Conservation (phyloP, 2,329 filamentous ascomycete species). For the Fusarium sp. region DNA sequence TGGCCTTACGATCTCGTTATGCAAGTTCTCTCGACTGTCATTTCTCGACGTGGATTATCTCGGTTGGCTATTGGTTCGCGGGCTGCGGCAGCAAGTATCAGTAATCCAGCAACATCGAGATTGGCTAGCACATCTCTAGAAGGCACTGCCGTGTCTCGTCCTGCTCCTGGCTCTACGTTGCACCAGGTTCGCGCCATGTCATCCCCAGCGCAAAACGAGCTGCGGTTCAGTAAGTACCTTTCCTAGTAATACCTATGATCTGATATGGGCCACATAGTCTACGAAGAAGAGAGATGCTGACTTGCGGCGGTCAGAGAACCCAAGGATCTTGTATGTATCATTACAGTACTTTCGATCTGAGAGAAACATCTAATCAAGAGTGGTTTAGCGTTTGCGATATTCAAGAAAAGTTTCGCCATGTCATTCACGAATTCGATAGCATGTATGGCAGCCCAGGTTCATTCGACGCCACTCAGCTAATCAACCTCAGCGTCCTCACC, state of each 20-base stretch:
- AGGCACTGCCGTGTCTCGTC: not conserved
- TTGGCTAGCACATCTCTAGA: not conserved
- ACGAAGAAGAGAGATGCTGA: conserved; percentile 14
- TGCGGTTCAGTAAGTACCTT: conserved; percentile 50
- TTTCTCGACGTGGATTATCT: conserved; percentile 35
- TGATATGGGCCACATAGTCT: not conserved
- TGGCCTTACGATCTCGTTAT: conserved; percentile 9
- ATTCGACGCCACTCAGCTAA: not conserved
- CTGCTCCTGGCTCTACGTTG: not conserved
- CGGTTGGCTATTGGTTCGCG: conserved; percentile 21
- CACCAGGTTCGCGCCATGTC: conserved; percentile 29
- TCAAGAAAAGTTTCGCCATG: conserved; percentile 89
- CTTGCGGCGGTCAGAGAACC: conserved; percentile 52
- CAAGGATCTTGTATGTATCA: conserved; percentile 59
- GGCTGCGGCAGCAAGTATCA: conserved; percentile 9
- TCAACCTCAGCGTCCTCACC: conserved; percentile 67
- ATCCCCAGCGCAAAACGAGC: conserved; percentile 17
- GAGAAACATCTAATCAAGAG: not conserved
- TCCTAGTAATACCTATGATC: not conserved
- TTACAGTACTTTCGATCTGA: not conserved
- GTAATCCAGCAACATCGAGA: not conserved
- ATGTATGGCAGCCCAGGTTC: conserved; percentile 63
- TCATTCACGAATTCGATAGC: conserved; percentile 86
- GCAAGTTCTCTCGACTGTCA: conserved; percentile 15
- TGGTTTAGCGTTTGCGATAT: conserved; percentile 84